Conservation (phyloP, 768 basidiomycete genomes). For the Paxillus rubicundulus region DNA sequence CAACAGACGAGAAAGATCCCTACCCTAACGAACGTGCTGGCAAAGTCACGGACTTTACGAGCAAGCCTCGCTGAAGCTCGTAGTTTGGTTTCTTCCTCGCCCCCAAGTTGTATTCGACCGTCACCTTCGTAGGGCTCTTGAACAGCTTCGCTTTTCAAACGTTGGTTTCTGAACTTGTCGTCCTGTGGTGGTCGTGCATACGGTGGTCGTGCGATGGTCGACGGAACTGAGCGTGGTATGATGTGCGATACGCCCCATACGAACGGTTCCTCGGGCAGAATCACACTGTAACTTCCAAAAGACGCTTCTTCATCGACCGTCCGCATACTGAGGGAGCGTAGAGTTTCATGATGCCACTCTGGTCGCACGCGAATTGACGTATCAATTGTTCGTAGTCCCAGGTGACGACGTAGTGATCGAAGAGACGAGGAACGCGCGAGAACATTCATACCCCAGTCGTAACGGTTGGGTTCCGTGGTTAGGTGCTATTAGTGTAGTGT, state of each 20-base stretch:
- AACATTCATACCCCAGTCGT: no score
- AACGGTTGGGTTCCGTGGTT: no score
- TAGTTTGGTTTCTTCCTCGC: constrained; percentile 49
- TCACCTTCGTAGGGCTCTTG: constrained; percentile 20
- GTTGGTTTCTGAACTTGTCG: background rate
- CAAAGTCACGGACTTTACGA: constrained; percentile 52
- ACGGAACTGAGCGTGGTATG: constrained; percentile 53
- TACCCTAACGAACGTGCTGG: constrained; percentile 54
- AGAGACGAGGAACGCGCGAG: background rate
- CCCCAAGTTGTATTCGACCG: constrained; percentile 48
- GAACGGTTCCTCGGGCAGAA: constrained; percentile 65
- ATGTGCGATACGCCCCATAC: constrained; percentile 66
- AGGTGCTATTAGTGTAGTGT: no score
- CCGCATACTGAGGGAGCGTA: constrained; percentile 6
- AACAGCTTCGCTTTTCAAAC: background rate
- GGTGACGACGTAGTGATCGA: background rate
- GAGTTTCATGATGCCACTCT: no score
- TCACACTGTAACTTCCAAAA: constrained; percentile 57
- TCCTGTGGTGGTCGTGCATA: constrained; percentile 37
- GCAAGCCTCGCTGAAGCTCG: constrained; percentile 57
- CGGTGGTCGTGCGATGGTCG: constrained; percentile 49
- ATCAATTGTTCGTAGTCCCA: background rate
- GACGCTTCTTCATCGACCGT: constrained; percentile 18
- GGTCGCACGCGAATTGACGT: background rate
- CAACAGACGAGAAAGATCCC: background rate